Evolutionary conservation across 352 stramenopile species (phyloP), one percentile per base, ranked within the genome.

Genomic region (Phytopythium helicoides): DNA sequence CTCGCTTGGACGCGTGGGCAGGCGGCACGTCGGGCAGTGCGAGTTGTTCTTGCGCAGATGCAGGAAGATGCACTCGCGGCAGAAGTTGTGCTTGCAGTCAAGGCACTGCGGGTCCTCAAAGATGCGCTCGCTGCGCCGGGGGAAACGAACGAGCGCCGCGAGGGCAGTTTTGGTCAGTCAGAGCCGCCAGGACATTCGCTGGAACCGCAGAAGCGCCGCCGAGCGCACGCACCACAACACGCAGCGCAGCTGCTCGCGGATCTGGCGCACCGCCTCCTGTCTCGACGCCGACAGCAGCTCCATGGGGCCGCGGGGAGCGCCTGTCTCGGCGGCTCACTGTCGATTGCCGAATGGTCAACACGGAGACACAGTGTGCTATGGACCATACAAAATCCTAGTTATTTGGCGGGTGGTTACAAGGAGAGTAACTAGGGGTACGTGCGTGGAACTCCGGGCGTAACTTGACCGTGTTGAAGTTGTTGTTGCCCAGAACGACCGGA

Each of bases 41-140:
- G 67, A 77, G 46, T 86, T 65, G 49, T 73, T 71, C 45, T 72
- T 79, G 38, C 65, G 66, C 37, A 94, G 51, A 39, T 92, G 77
- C 28, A 69, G 47, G 22, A 85, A 68, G 47, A 93, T 92, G 63
- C 82, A 94, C 19, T 66, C 54, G 60, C 68, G 77, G 47, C 85
- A 94, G 47, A 93, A 94, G 51, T 94, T 94, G 76, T 94, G 85
- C 52, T 94, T 92, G 62, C 85, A 94, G 63, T 87, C 79, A 49
- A 94, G 73, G 48, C 82, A 91, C 33, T 94, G 85, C 41, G 85
- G 81, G 57, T 94, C 85, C n/a, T 87, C 73, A 59, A 94, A 89
- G 23, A 89, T 79, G 14, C 71, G 54, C 26, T 60, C 58, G 54
- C 83, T 93, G 55, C 40, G 52, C 8, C 59, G 25, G 54, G 36